These are phyloP conservation scores for Lenzites betulinus DNA, from an alignment of 768 basidiomycete genomes.

Conservation along the genomic window DNA sequence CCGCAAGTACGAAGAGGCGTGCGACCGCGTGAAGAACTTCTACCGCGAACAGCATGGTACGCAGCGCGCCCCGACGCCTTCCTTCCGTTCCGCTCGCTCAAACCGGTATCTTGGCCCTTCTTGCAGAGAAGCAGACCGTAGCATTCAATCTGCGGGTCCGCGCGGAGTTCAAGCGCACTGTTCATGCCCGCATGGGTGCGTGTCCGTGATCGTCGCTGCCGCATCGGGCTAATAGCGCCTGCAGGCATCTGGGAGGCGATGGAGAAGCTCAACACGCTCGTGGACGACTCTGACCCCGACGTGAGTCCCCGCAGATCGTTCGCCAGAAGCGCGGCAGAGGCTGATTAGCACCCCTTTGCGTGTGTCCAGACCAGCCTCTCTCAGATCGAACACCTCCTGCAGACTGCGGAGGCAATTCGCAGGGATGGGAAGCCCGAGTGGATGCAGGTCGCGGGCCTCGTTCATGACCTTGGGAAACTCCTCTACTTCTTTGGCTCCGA, in stretches of 20 bases:
- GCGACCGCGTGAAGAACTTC: constrained; percentile 75
- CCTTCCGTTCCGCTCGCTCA: constrained; percentile 6
- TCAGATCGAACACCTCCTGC: constrained; percentile 89
- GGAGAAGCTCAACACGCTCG: constrained; percentile 81
- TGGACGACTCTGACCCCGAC: constrained; percentile 92
- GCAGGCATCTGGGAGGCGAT: constrained; percentile 77
- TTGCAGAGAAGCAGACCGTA: constrained; percentile 81
- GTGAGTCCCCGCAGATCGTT: constrained; percentile 38
- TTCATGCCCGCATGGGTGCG: constrained; percentile 70
- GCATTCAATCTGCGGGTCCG: constrained; percentile 82
- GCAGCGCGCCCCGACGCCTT: constrained; percentile 15
- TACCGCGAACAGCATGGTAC: constrained; percentile 79
- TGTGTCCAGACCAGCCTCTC: constrained; percentile 62
- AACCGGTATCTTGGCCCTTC: background rate
- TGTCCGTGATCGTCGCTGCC: constrained; percentile 2
- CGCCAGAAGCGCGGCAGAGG: background rate
- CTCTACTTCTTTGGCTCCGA: constrained; percentile 81
- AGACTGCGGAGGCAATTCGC: constrained; percentile 90
- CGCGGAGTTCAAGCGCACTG: constrained; percentile 66
- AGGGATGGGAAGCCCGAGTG: constrained; percentile 86
- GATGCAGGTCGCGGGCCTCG: constrained; percentile 88
- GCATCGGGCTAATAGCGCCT: background rate
- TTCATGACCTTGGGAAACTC: constrained; percentile 91
- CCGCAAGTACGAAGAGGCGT: constrained; percentile 73
- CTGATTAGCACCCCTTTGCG: background rate